Percentiles rank a stretch among this genome's conserved stretches.
Evolutionary conservation across 1,284 basidiomycete species (phyloP).

Genomic region (Papiliotrema nemorosa): DNA sequence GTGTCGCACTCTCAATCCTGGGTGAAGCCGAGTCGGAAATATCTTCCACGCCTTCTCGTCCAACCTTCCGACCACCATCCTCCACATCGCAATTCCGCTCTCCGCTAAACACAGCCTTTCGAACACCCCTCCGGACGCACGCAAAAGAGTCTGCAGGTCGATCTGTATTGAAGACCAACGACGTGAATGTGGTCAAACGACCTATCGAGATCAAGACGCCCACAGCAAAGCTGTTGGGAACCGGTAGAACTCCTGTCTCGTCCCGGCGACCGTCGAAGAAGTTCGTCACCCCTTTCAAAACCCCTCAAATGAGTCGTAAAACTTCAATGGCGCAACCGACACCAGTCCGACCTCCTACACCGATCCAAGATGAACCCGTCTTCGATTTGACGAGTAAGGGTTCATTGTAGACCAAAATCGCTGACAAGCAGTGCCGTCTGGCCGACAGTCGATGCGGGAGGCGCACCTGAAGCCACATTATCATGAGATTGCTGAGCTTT

Average conservation of each 20-base stretch:
- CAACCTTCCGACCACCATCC: background rate
- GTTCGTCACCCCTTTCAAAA: conserved; percentile 47
- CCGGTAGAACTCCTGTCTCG: conserved; percentile 31
- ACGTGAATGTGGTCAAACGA: too few relatives aligned
- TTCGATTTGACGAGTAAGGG: conserved; percentile 43
- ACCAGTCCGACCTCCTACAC: background rate
- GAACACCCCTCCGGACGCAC: conserved; percentile 2
- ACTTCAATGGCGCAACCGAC: background rate
- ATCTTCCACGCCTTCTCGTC: background rate
- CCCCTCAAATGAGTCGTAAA: conserved; percentile 1
- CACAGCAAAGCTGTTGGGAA: conserved; percentile 27
- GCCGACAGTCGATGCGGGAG: conserved; percentile 25
- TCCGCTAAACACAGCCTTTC: background rate
- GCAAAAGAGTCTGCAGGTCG: too few relatives aligned
- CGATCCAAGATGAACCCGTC: conserved; percentile 14
- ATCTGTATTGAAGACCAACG: too few relatives aligned
- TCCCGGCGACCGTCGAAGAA: conserved; percentile 12
- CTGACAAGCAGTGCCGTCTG: conserved; percentile 1
- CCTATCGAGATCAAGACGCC: conserved; percentile 31
- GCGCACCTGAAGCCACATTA: conserved; percentile 57
- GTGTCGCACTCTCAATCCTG: background rate
- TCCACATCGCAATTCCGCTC: background rate
- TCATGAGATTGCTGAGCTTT: conserved; percentile 55
- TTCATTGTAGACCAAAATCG: too few relatives aligned
- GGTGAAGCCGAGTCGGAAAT: background rate